Percentiles rank a stretch among this genome's conserved stretches.
These are phyloP conservation scores for Stachybotrys echinatus DNA, from an alignment of 2,329 filamentous ascomycete genomes.

Conservation along the genomic window DNA sequence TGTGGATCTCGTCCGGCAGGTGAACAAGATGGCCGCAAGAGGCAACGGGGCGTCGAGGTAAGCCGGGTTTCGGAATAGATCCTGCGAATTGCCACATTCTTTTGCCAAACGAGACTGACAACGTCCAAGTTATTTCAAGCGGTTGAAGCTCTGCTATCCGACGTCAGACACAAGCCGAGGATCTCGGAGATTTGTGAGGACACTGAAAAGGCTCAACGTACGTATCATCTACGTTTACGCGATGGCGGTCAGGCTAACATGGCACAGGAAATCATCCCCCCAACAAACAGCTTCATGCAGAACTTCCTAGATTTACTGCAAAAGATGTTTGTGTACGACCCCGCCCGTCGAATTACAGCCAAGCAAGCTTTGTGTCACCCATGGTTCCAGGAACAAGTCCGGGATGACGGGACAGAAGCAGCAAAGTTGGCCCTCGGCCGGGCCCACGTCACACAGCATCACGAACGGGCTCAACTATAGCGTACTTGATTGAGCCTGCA, in stretches of 20 bases:
- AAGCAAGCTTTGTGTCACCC: slow-evolving; percentile 61
- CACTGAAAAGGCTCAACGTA: slow-evolving; percentile 63
- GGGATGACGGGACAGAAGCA: slow-evolving; percentile 64
- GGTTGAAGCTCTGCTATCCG: slow-evolving; percentile 60
- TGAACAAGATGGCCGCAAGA: slow-evolving; percentile 47
- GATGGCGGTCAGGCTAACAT: slow-evolving; percentile 3
- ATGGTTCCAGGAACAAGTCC: slow-evolving; percentile 61
- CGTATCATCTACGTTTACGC: slow-evolving; percentile 16
- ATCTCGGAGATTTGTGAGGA: slow-evolving; percentile 62
- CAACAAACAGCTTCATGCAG: slow-evolving; percentile 51
- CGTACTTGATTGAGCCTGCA: too few species aligned
- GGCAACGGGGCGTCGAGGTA: slow-evolving; percentile 61
- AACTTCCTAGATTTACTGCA: slow-evolving; percentile 59
- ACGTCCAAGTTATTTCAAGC: slow-evolving; percentile 56
- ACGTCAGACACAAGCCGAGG: slow-evolving; percentile 57
- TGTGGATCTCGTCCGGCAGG: slow-evolving; percentile 43
- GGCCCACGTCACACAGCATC: neutral
- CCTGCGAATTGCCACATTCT: neutral
- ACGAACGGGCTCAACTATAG: neutral
- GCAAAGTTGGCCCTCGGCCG: slow-evolving; percentile 42
- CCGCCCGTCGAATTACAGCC: slow-evolving; percentile 59
- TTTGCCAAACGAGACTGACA: slow-evolving; percentile 17
- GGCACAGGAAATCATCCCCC: slow-evolving; percentile 58
- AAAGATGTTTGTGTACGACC: slow-evolving; percentile 66
- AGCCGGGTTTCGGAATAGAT: slow-evolving; percentile 19